Percentiles rank a stretch among this genome's conserved stretches.
Conservation (phyloP, 176 grass and related monocot genomes). For the Alloteropsis semialata region DNA sequence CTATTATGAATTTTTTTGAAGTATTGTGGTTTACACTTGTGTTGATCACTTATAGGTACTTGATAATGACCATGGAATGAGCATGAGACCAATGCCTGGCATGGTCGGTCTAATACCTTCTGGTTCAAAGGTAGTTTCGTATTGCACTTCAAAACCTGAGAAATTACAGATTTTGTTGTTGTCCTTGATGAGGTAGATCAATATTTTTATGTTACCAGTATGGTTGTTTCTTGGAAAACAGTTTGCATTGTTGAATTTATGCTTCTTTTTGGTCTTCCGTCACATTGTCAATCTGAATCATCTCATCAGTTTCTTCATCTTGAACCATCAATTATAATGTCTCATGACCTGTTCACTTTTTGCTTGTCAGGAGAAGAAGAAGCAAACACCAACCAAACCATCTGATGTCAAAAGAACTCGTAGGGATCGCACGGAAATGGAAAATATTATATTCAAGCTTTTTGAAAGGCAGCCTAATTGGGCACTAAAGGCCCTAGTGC, state of each 20-base stretch:
- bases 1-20: not conserved
- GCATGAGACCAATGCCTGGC: conserved; percentile 90
- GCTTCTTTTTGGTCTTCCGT: not conserved
- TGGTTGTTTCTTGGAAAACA: not conserved
- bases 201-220: not conserved
- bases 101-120: conserved; percentile 69
- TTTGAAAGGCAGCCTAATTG: conserved; percentile 92
- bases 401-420: conserved; percentile 85
- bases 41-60: conserved; percentile 54
- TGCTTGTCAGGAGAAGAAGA: conserved; percentile 70
- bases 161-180: not conserved
- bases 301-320: not conserved
- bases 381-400: conserved; percentile 64
- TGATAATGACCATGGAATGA: conserved; percentile 72
- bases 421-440: conserved; percentile 75
- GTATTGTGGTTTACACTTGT: conserved; percentile 2
- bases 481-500: conserved; percentile 84
- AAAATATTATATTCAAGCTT: conserved; percentile 95
- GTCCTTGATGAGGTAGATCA: not conserved
- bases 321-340: conserved; percentile 1
- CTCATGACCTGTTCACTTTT: not conserved
- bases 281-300: not conserved
- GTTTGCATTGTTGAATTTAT: not conserved
- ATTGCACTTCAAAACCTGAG: not conserved
- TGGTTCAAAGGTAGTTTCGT: conserved; percentile 65